A percentile compares a stretch with the other conserved stretches of the same genome.
Conservation (phyloP, 257 asterid species). For the Salvia splendens region DNA sequence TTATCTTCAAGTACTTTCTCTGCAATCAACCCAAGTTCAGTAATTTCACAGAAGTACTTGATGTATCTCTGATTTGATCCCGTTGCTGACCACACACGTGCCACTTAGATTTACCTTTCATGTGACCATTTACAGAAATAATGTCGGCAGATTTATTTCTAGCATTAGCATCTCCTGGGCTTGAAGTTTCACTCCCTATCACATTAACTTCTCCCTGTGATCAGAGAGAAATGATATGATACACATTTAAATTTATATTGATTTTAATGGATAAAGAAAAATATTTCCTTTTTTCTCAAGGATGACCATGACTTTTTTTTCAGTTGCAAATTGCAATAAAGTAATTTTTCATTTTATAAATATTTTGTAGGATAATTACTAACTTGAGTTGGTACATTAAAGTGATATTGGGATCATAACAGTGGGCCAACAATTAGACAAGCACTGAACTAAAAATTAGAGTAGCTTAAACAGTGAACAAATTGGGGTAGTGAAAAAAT, state of each 20-base stretch:
- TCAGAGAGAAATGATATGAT: slow-evolving; percentile 19
- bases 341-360: too few species aligned
- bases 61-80: slow-evolving; percentile 37
- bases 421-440: not conserved
- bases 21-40: slow-evolving; percentile 38
- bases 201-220: slow-evolving; percentile 59
- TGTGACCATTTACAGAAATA: slow-evolving; percentile 34
- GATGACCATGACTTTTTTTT: too few species aligned
- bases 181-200: slow-evolving; percentile 37
- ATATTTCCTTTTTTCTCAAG: too few species aligned
- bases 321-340: too few species aligned
- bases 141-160: slow-evolving; percentile 45
- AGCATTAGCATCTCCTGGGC: slow-evolving; percentile 45
- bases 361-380: too few species aligned
- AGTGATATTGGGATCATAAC: not conserved
- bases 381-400: not conserved
- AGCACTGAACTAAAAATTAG: not conserved
- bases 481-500: not conserved
- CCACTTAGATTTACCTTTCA: slow-evolving; percentile 44
- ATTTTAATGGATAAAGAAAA: too few species aligned
- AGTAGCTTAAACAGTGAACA: not conserved
- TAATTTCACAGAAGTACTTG: slow-evolving; percentile 40
- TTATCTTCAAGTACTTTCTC: slow-evolving; percentile 51
- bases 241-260: not conserved
- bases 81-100: slow-evolving; percentile 31